Conservation (phyloP, 305 asterid species). For the Fraxinus nigra region DNA sequence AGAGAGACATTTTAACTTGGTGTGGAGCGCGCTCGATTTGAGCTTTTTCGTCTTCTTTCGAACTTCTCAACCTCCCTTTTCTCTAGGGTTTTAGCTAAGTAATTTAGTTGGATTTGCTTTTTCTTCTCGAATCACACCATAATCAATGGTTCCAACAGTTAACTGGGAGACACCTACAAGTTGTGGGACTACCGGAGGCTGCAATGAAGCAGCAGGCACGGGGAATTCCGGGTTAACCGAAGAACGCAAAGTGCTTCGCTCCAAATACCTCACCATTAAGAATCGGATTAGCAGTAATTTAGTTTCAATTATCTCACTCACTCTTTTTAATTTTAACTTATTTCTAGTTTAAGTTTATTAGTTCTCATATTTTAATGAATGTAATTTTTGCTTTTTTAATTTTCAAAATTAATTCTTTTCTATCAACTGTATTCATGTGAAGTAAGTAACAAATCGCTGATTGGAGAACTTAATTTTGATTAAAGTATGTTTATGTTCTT, state of each 20-base stretch:
- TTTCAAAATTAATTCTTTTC: neutral
- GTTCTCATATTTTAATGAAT: neutral
- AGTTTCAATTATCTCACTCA: neutral
- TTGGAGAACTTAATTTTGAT: neutral
- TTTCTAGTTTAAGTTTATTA: neutral
- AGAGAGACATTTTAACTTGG: neutral
- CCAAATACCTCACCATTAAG: slow-evolving; percentile 47
- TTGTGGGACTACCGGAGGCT: slow-evolving; percentile 29
- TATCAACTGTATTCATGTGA: neutral
- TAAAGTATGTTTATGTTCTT: neutral
- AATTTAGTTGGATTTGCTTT: neutral
- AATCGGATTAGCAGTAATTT: slow-evolving; percentile 42
- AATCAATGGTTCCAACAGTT: slow-evolving; percentile 29
- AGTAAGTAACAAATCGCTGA: neutral
- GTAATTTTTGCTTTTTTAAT: neutral
- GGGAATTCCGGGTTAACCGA: slow-evolving; percentile 18
- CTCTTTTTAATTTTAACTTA: neutral
- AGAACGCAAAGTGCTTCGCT: slow-evolving; percentile 47
- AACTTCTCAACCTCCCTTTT: neutral
- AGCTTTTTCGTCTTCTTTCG: neutral
- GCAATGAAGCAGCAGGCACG: slow-evolving; percentile 22
- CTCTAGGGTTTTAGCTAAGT: neutral
- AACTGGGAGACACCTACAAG: slow-evolving; percentile 29
- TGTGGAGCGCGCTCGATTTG: neutral
- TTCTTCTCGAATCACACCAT: neutral